phyloP scores from a whole-genome alignment of 768 basidiomycete species.

The Hemileccinum impolitum region DNA sequence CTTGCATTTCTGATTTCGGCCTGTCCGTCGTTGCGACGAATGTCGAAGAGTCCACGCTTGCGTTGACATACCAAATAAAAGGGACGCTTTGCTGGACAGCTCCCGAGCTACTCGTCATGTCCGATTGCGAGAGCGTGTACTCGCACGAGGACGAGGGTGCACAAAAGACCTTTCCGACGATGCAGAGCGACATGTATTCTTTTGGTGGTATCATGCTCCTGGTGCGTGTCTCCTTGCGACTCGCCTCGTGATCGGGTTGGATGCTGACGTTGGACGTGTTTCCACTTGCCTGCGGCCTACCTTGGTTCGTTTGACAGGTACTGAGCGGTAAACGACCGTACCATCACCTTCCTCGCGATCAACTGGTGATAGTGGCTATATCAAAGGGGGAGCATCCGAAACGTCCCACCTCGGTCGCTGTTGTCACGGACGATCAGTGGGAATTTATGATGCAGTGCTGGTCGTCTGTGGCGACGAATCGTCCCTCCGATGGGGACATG shows the following conservation, averaged over 20 bases:
- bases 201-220: slow-evolving; percentile 26
- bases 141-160: not conserved
- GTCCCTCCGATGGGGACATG: slow-evolving; percentile 33
- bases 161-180: slow-evolving; percentile 11
- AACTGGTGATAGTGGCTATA: slow-evolving; percentile 18
- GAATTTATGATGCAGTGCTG: slow-evolving; percentile 22
- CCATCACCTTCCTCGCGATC: slow-evolving; percentile 17
- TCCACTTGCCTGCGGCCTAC: not conserved
- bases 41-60: slow-evolving; percentile 30
- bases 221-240: slow-evolving; percentile 6
- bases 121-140: not conserved
- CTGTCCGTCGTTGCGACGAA: slow-evolving; percentile 40
- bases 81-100: slow-evolving; percentile 53
- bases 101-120: slow-evolving; percentile 33
- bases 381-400: slow-evolving; percentile 10
- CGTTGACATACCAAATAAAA: slow-evolving; percentile 27
- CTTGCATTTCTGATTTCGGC: slow-evolving; percentile 46
- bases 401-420: slow-evolving; percentile 2
- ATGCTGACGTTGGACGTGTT: not conserved
- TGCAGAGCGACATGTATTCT: slow-evolving; percentile 38
- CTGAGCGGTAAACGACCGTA: slow-evolving; percentile 25
- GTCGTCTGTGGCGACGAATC: slow-evolving; percentile 25
- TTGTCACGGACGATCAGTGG: slow-evolving; percentile 23
- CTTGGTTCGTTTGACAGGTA: slow-evolving; percentile 6
- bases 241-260: not conserved